Conservation (phyloP, 129 eudicot species). For the Erigeron canadensis region DNA sequence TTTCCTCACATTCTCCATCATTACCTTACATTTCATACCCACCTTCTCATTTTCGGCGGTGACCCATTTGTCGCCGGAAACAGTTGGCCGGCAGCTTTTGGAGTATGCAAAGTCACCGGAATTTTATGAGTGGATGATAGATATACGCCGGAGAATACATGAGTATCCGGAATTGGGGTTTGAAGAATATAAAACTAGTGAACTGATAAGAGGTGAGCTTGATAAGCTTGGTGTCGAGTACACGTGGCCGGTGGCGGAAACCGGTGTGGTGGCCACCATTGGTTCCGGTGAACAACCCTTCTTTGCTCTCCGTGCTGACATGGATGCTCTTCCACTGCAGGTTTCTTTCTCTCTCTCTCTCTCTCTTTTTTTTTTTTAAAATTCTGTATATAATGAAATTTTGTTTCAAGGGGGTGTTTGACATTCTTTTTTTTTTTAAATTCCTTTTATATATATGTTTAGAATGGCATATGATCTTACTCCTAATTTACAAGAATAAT, state of each 20-base stretch:
- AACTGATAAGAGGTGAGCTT: slow-evolving; percentile 50
- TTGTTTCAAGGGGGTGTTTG: no score
- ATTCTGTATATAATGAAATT: no score
- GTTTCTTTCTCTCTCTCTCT: no score
- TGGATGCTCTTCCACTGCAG: slow-evolving; percentile 72
- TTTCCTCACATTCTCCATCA: slow-evolving; percentile 1
- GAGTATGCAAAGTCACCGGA: slow-evolving; percentile 47
- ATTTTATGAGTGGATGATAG: slow-evolving; percentile 44
- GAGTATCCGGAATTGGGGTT: slow-evolving; percentile 61
- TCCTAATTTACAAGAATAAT: no score
- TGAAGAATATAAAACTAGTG: slow-evolving; percentile 57
- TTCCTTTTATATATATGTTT: no score
- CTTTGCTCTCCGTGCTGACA: slow-evolving; percentile 65
- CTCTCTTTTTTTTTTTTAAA: no score
- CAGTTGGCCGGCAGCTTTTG: slow-evolving; percentile 41
- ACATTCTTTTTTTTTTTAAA: no score
- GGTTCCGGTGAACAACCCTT: slow-evolving; percentile 51
- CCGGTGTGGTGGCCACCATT: slow-evolving; percentile 60
- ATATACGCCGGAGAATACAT: slow-evolving; percentile 57
- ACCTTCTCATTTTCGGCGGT: slow-evolving; percentile 5
- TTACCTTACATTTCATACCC: not conserved
- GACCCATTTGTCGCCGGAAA: slow-evolving; percentile 22
- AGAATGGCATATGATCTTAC: no score
- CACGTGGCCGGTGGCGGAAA: slow-evolving; percentile 55
- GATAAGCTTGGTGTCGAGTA: slow-evolving; percentile 54